Evolutionary conservation across 2,329 filamentous ascomycete species (phyloP).

Genomic region (Talaromyces sp.): DNA sequence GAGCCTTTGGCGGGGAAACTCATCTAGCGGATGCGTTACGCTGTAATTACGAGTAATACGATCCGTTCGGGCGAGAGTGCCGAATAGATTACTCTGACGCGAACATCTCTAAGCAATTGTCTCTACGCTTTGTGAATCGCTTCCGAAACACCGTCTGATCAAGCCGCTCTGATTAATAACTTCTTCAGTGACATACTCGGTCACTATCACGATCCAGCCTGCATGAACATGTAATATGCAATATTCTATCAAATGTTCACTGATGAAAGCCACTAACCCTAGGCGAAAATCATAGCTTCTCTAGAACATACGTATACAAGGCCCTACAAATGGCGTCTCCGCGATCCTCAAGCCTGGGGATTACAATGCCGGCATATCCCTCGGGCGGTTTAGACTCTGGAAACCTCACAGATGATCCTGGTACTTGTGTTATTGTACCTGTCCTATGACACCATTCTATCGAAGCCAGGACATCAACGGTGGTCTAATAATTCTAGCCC

Average conservation of each 20-base stretch:
- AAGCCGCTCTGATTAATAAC: neutral
- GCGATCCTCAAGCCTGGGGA: neutral
- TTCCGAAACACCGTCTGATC: neutral
- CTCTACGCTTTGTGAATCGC: neutral
- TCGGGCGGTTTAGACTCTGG: neutral
- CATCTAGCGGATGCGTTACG: neutral
- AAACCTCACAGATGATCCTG: neutral
- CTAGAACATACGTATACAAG: neutral
- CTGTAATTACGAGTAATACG: constrained; percentile 4
- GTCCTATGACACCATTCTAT: neutral
- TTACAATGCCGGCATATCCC: neutral
- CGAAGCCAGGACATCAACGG: neutral
- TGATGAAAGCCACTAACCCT: neutral
- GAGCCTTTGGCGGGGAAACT: constrained; percentile 1
- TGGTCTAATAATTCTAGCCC: neutral
- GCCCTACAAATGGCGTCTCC: neutral
- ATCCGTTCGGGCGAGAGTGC: neutral
- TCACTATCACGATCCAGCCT: neutral
- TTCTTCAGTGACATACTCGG: neutral
- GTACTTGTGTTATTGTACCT: neutral
- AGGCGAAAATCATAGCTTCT: neutral
- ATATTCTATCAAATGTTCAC: neutral
- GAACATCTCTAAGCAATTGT: neutral
- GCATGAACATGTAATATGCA: constrained; percentile 3
- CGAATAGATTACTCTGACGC: neutral